Percentiles rank a stretch among this genome's conserved stretches.
Conservation (phyloP, 345 rosid species). For the Combretum micranthum region DNA sequence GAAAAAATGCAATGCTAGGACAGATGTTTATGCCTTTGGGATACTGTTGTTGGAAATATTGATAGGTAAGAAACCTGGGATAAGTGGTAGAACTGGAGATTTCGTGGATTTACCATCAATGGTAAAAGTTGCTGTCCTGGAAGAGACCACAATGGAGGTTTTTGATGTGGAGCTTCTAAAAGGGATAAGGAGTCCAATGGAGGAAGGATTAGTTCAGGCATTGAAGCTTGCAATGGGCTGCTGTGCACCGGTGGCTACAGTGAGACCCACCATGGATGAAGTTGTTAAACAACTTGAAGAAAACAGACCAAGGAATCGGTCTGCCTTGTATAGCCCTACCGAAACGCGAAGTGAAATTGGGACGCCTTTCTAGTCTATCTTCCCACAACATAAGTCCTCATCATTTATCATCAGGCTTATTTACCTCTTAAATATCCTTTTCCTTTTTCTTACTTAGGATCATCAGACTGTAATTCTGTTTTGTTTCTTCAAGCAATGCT, state of each 20-base stretch:
- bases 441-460: not conserved
- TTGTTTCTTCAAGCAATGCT: no score
- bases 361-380: conserved; percentile 73
- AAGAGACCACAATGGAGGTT: conserved; percentile 94
- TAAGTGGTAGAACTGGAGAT: conserved; percentile 52
- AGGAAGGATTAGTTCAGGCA: conserved; percentile 92
- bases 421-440: conserved; percentile 10
- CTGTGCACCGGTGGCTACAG: conserved; percentile 88
- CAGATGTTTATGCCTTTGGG: conserved; percentile 91
- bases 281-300: conserved; percentile 95
- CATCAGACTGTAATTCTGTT: no score
- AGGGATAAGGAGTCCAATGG: conserved; percentile 92
- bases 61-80: conserved; percentile 91
- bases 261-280: conserved; percentile 93
- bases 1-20: conserved; percentile 92
- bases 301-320: conserved; percentile 91
- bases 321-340: conserved; percentile 85
- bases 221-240: conserved; percentile 99
- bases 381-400: conserved; percentile 5
- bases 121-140: conserved; percentile 91
- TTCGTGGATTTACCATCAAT: conserved; percentile 74
- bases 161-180: conserved; percentile 78
- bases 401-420: not conserved
- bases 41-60: conserved; percentile 82
- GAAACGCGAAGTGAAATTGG: conserved; percentile 84